Percentiles rank a stretch among this genome's conserved stretches.
These are phyloP conservation scores for Linum tenue DNA, from an alignment of 345 rosid genomes.

Conservation along the genomic window DNA sequence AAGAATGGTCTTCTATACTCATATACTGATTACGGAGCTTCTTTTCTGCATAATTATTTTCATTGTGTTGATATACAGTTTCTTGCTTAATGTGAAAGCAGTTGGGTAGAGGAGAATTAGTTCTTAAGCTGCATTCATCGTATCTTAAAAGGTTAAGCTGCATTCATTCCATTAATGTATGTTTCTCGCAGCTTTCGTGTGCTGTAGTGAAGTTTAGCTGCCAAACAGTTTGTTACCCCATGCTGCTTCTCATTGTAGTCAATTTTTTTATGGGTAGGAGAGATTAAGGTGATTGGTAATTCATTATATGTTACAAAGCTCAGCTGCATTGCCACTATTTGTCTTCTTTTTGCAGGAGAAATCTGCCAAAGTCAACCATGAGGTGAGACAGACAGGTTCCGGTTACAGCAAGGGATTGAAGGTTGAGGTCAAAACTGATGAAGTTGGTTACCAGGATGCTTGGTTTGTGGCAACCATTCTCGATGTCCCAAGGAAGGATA, in stretches of 20 bases:
- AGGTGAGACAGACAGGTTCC: neutral
- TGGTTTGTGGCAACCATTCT: constrained; percentile 25
- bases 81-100: neutral
- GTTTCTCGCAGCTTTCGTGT: no score
- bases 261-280: no score
- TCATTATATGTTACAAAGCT: no score
- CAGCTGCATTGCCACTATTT: no score
- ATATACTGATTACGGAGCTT: neutral
- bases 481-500: constrained; percentile 7
- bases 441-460: constrained; percentile 29
- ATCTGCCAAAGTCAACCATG: neutral
- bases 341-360: constrained; percentile 5
- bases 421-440: constrained; percentile 32
- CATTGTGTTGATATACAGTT: neutral
- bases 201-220: no score
- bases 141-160: no score
- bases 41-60: neutral
- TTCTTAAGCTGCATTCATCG: no score
- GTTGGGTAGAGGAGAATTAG: no score
- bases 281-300: no score
- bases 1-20: neutral
- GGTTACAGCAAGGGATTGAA: constrained; percentile 20
- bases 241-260: no score
- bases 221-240: no score
- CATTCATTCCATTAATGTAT: no score